These are phyloP conservation scores for Dionaea muscipula DNA, from an alignment of 179 eudicot genomes.

Conservation along the genomic window DNA sequence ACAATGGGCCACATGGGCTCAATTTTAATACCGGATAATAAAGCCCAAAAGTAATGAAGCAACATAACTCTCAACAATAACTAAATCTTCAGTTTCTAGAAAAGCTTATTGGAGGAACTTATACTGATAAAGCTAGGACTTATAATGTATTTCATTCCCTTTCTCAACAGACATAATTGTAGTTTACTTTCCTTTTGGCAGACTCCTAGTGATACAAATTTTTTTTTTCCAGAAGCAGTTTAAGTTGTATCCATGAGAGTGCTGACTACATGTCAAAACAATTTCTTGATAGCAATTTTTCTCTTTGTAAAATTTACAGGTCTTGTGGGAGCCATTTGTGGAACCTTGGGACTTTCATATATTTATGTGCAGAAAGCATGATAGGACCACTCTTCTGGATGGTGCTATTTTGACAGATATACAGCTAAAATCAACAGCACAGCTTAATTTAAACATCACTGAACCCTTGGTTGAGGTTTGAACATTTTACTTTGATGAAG, in stretches of 20 bases:
- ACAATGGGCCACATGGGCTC: too few species aligned
- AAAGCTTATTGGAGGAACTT: too few species aligned
- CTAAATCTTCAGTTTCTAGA: too few species aligned
- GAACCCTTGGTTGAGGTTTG: conserved; percentile 70
- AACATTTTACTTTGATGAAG: neutral
- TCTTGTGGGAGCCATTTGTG: conserved; percentile 91
- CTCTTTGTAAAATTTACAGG: conserved; percentile 32
- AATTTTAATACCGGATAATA: too few species aligned
- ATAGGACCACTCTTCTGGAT: conserved; percentile 44
- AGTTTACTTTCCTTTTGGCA: too few species aligned
- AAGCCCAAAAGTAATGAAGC: too few species aligned
- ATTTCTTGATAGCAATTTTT: conserved; percentile 3
- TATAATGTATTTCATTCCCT: too few species aligned
- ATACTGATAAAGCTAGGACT: too few species aligned
- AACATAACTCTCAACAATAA: too few species aligned
- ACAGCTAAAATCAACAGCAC: conserved; percentile 42
- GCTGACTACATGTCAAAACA: neutral
- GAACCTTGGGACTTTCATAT: conserved; percentile 84
- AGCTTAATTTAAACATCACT: conserved; percentile 70
- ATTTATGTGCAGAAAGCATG: conserved; percentile 33
- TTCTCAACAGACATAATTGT: too few species aligned
- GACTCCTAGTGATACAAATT: too few species aligned
- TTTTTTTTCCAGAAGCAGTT: neutral
- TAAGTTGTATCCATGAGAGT: too few species aligned
- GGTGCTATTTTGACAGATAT: conserved; percentile 36